These are phyloP conservation scores for Calonectria henricotiae DNA, from an alignment of 2,329 filamentous ascomycete genomes.

Conservation along the genomic window DNA sequence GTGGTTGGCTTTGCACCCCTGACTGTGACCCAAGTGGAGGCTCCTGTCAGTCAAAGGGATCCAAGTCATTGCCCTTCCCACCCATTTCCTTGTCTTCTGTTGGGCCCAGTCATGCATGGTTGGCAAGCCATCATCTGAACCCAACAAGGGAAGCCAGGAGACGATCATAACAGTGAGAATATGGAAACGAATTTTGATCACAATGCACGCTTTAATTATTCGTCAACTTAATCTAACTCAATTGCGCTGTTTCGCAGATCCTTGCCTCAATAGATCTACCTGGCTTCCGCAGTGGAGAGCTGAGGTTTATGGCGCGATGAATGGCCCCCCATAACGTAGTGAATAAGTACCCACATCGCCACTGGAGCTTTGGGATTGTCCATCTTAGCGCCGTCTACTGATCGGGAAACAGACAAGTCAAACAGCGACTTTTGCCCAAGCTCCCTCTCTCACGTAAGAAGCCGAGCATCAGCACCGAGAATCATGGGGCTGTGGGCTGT, in stretches of 20 bases:
- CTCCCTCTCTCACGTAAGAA: background rate
- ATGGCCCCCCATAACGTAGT: background rate
- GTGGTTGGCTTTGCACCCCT: too few relatives aligned
- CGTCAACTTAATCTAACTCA: conserved; percentile 10
- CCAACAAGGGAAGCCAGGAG: background rate
- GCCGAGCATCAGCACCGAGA: background rate
- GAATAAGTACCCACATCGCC: background rate
- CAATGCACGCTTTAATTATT: background rate
- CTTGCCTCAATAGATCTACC: background rate
- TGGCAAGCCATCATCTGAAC: background rate
- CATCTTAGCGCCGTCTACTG: background rate
- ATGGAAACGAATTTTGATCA: background rate
- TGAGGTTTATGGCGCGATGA: background rate
- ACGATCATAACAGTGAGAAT: background rate
- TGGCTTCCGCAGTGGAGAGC: background rate
- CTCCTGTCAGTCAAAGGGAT: too few relatives aligned
- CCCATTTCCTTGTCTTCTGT: background rate
- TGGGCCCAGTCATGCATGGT: background rate
- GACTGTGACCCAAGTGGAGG: too few relatives aligned
- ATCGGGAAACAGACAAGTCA: background rate
- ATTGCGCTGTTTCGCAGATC: conserved; percentile 1
- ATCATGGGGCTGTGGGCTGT: background rate
- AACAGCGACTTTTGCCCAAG: background rate
- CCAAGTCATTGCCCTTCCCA: too few relatives aligned
- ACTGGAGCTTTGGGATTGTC: background rate